Conservation (phyloP, 108 stramenopile species). For the Stephanodiscus triporus region DNA sequence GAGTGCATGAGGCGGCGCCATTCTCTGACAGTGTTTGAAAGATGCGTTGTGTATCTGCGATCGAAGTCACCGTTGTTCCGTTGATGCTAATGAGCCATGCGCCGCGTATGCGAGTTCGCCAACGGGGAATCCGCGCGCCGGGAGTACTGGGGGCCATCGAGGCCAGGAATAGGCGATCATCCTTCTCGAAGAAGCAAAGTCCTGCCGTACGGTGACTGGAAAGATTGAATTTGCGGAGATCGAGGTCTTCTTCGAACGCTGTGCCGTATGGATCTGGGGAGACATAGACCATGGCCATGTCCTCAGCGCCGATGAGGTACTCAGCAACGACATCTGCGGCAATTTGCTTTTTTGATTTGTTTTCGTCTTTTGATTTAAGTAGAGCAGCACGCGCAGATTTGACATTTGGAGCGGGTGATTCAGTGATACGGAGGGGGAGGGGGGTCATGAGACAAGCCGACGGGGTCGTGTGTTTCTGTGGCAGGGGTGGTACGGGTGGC, state of each 20-base stretch:
- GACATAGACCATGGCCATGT: not conserved
- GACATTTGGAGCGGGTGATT: too few relatives aligned
- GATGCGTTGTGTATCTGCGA: not conserved
- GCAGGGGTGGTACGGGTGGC: too few relatives aligned
- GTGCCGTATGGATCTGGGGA: not conserved
- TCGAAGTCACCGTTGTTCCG: not conserved
- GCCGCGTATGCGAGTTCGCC: not conserved
- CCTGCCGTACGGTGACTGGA: not conserved
- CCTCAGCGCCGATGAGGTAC: not conserved
- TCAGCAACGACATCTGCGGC: too few relatives aligned
- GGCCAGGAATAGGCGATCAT: not conserved
- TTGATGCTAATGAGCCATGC: not conserved
- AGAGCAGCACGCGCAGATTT: too few relatives aligned
- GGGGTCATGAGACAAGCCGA: too few relatives aligned
- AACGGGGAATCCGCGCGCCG: not conserved
- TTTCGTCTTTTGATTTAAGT: too few relatives aligned
- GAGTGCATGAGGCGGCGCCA: not conserved
- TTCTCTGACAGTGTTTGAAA: not conserved
- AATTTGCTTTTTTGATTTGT: too few relatives aligned
- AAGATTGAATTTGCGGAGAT: not conserved
- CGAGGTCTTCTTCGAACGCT: not conserved
- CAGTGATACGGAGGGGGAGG: too few relatives aligned
- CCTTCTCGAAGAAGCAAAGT: not conserved
- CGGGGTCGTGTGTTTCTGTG: too few relatives aligned
- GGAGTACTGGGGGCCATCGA: not conserved